Evolutionary conservation across 2,329 filamentous ascomycete species (phyloP), one percentile per base, ranked within the genome.

Genomic region (Nannizziopsis barbatae): DNA sequence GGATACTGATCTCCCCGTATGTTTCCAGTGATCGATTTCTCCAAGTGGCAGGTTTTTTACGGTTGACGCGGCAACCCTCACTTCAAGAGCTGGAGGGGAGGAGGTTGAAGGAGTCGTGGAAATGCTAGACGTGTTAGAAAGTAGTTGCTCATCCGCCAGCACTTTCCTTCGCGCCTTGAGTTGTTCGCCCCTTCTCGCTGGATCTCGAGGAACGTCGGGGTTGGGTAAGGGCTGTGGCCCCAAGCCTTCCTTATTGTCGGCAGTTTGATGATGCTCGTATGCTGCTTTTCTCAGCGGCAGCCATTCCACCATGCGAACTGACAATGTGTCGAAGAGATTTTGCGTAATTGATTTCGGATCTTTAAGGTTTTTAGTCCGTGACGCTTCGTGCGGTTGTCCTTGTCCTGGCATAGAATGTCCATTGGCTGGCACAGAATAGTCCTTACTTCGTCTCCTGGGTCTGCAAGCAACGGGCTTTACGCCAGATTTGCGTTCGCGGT

Each of bases 291-390:
- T 49, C 20, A 68, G 56, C n/a, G 70, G 68, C 43, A 72, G 57
- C 69, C 69, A 72, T 53, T 70, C 67, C 7, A 71, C 61, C 64
- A 71, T 67, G 38, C 68, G 60, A 32, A 73, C 51, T 2, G 68
- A 65, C 7, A 70, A 50, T 0, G 71, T 70, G 54, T 73, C 69
- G 47, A 75, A 77, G 1, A 79, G 60, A 51, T 73, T 75, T 55
- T 83, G 80, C 1, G 76, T 75, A 49, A 82, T 77, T 1, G 79
- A 81, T 56, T 77, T 78, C 1, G 71, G 71, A 55, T 83, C 79
- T 55, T 75, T 80, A 42, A 64, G 54, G 15, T 53, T 58, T 37
- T 63, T 60, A 18, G 61, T 45, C 51, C 50, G 42, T 12, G 46
- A 39, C 5, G 39, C 27, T n/a, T 42, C 37, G 11, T 11, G 11